Evolutionary conservation across 2,329 filamentous ascomycete species (phyloP).

Genomic region (Cercospora sp.): DNA sequence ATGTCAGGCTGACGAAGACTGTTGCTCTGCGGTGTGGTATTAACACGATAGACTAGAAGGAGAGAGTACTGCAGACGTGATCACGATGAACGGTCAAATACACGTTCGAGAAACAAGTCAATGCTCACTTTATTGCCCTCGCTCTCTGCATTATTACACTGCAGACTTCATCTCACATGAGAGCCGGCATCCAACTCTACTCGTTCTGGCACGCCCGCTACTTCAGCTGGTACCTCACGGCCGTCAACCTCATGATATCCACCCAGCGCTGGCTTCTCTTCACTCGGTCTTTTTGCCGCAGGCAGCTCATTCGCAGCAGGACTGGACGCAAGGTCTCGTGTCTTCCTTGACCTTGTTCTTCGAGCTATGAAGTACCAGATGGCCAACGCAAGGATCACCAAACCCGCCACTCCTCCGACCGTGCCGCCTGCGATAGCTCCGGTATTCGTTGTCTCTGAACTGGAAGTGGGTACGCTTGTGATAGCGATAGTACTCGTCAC

Average conservation of each 20-base stretch:
- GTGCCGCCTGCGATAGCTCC: background rate
- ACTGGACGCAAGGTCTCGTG: background rate
- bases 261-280: background rate
- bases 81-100: background rate
- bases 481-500: background rate
- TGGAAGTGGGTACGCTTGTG: background rate
- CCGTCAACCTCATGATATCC: background rate
- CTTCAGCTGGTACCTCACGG: background rate
- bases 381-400: background rate
- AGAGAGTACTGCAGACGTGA: background rate
- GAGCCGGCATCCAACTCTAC: background rate
- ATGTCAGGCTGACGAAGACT: background rate
- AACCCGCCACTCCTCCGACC: background rate
- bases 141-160: background rate
- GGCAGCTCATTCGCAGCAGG: background rate
- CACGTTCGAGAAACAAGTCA: background rate
- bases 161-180: background rate
- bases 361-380: background rate
- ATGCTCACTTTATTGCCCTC: background rate
- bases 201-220: background rate
- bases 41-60: background rate
- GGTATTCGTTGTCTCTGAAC: background rate
- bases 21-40: background rate
- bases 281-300: background rate
- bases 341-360: background rate